Percentiles rank a stretch among this genome's conserved stretches.
Evolutionary conservation across 1,139 yeast species (phyloP).

Genomic region (Pichia norvegensis): DNA sequence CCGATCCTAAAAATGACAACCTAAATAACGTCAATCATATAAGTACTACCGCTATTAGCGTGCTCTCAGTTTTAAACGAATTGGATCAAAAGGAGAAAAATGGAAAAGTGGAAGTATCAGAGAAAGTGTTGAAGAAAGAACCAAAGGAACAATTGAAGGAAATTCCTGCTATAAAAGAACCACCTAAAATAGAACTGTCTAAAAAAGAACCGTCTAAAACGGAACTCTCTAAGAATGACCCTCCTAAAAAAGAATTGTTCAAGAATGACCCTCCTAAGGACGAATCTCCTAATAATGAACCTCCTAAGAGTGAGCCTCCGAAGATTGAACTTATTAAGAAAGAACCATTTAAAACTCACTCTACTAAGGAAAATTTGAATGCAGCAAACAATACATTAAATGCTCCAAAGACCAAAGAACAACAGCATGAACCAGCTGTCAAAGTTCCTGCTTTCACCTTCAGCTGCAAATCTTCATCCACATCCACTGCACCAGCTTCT

Average conservation of each 20-base stretch:
- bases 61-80: conserved; percentile 51
- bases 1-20: conserved; percentile 4
- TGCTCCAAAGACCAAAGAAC: neutral
- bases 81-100: neutral
- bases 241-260: too few species aligned
- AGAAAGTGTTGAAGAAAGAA: neutral
- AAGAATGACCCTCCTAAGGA: too few species aligned
- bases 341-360: neutral
- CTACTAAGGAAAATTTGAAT: neutral
- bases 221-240: too few species aligned
- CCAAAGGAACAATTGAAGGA: neutral
- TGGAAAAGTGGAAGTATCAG: conserved; percentile 1
- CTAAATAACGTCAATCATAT: conserved; percentile 24
- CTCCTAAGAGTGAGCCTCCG: neutral
- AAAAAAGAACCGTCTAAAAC: too few species aligned
- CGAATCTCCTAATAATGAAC: too few species aligned
- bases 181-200: too few species aligned
- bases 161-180: too few species aligned
- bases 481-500: neutral
- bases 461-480: neutral
- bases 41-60: conserved; percentile 60
- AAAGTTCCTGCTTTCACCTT: too few species aligned
- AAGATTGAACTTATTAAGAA: neutral
- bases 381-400: neutral
- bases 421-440: too few species aligned